phyloP scores from a whole-genome alignment of 371 early-diverging fungal species.

The Rhizopus microsporus region DNA sequence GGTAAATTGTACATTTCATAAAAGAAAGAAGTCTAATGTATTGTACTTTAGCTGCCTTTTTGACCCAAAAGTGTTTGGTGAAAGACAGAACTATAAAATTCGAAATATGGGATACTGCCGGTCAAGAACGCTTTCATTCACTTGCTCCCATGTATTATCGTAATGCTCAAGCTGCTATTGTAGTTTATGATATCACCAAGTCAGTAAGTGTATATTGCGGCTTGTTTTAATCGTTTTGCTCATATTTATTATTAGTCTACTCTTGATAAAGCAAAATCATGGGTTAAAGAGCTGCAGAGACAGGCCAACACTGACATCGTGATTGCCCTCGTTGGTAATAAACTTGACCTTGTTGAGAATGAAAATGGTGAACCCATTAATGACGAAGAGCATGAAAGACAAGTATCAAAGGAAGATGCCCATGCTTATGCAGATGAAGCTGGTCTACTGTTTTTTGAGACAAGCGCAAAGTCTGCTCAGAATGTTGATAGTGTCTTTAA shows the following conservation, averaged over 20 bases:
- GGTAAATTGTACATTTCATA: constrained; percentile 45
- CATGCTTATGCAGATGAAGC: constrained; percentile 75
- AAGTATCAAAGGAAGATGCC: constrained; percentile 64
- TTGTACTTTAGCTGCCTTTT: constrained; percentile 67
- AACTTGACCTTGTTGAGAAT: constrained; percentile 76
- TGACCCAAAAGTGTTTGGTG: constrained; percentile 70
- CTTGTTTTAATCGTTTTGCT: background rate
- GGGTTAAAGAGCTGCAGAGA: constrained; percentile 97
- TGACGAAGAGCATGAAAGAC: constrained; percentile 60
- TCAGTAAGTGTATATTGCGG: constrained; percentile 48
- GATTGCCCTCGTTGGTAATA: constrained; percentile 97
- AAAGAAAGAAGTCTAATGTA: background rate
- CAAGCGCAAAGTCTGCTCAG: constrained; percentile 88
- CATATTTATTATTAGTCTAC: constrained; percentile 56
- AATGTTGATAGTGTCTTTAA: constrained; percentile 79
- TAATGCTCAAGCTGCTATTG: constrained; percentile 94
- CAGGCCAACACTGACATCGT: constrained; percentile 95
- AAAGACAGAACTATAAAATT: constrained; percentile 77
- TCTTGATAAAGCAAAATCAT: constrained; percentile 95
- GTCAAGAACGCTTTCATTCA: constrained; percentile 89
- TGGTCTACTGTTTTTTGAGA: constrained; percentile 79
- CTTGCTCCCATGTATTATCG: constrained; percentile 99
- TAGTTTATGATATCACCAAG: constrained; percentile 95
- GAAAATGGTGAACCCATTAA: constrained; percentile 18
- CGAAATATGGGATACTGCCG: constrained; percentile 96